phyloP scores from a whole-genome alignment of 768 basidiomycete species.

The Obba rivulosa region DNA sequence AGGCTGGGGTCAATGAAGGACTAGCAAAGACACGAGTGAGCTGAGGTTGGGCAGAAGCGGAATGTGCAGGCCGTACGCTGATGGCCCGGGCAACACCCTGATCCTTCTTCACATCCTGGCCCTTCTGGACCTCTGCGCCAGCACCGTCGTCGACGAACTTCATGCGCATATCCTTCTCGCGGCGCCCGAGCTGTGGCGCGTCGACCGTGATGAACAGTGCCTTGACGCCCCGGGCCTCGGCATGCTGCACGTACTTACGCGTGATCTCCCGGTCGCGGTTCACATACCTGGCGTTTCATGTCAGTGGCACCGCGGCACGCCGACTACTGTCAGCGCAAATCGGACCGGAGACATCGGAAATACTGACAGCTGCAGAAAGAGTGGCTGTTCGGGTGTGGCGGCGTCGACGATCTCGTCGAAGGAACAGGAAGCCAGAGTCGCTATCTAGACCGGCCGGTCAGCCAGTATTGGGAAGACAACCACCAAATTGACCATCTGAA shows the following conservation, averaged over 20 bases:
- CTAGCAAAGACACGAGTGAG: conserved; percentile 28
- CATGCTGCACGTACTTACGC: conserved; percentile 81
- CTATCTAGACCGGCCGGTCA: conserved; percentile 52
- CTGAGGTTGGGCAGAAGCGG: not conserved
- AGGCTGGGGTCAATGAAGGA: conserved; percentile 94
- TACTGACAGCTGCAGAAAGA: conserved; percentile 79
- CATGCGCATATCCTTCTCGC: conserved; percentile 66
- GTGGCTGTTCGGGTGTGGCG: conserved; percentile 69
- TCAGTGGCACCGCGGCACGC: not conserved
- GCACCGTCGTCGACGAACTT: conserved; percentile 45
- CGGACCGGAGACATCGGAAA: not conserved
- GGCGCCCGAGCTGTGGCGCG: conserved; percentile 89
- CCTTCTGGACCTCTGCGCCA: conserved; percentile 47
- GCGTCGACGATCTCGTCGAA: conserved; percentile 93
- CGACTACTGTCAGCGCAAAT: not conserved
- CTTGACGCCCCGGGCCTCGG: conserved; percentile 85
- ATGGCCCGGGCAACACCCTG: conserved; percentile 89
- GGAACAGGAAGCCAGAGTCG: conserved; percentile 92
- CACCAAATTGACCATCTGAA: conserved; percentile 54
- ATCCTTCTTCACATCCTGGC: conserved; percentile 32
- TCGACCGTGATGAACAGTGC: conserved; percentile 96
- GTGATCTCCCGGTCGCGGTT: conserved; percentile 87
- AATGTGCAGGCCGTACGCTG: conserved; percentile 46
- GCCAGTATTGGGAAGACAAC: not conserved
- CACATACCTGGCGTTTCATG: conserved; percentile 58